These are phyloP conservation scores for Phialophora verrucosa DNA, from an alignment of 2,329 filamentous ascomycete species.

Conservation along the genomic window DNA sequence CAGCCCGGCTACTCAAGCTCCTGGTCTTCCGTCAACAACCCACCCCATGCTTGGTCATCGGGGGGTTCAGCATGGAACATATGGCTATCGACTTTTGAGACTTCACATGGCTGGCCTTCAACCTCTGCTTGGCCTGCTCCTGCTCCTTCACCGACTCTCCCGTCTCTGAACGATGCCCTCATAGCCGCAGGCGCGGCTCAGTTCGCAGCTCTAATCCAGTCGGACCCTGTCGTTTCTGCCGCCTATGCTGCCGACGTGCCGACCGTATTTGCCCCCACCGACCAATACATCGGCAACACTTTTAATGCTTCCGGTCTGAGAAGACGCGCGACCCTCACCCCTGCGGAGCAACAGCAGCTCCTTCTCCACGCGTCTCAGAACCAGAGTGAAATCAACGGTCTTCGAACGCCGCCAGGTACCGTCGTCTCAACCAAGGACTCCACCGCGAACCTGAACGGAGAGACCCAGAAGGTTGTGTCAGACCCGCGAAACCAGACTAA, in stretches of 20 bases:
- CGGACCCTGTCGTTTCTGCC: conserved; percentile 14
- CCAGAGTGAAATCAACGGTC: conserved; percentile 20
- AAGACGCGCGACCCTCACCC: conserved; percentile 15
- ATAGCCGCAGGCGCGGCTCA: conserved; percentile 16
- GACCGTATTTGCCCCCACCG: conserved; percentile 14
- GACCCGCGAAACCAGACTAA: conserved; percentile 16
- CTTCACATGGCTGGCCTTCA: too few relatives aligned
- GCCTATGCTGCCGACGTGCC: neutral
- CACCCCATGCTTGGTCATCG: too few relatives aligned
- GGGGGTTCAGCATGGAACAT: too few relatives aligned
- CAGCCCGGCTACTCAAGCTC: too few relatives aligned
- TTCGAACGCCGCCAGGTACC: conserved; percentile 8
- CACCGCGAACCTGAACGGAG: conserved; percentile 14
- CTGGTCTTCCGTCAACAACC: too few relatives aligned
- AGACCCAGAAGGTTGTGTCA: conserved; percentile 13
- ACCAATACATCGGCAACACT: conserved; percentile 6
- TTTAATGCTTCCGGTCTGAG: neutral
- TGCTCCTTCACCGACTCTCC: conserved; percentile 7
- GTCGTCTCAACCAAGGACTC: conserved; percentile 18
- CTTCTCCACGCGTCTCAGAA: conserved; percentile 14
- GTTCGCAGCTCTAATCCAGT: conserved; percentile 16
- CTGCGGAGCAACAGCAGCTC: conserved; percentile 16
- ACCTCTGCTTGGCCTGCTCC: conserved; percentile 11
- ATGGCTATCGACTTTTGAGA: too few relatives aligned
- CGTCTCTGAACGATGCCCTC: conserved; percentile 14